phyloP scores from a whole-genome alignment of 1,139 yeast genomes.

The Pichia inconspicua region DNA sequence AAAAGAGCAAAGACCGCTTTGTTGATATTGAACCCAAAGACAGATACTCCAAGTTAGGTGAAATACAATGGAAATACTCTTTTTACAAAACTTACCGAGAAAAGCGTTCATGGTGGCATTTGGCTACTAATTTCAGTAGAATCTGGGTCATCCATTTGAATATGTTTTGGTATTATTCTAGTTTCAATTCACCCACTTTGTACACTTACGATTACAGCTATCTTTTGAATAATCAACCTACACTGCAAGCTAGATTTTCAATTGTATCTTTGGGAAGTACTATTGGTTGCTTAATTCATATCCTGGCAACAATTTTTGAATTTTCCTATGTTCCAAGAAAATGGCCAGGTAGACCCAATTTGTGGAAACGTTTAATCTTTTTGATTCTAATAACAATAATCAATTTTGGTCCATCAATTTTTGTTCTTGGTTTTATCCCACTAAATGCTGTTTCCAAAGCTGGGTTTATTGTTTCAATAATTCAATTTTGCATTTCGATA shows the following conservation, averaged over 20 bases:
- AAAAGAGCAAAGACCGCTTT: constrained; percentile 32
- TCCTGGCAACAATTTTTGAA: constrained; percentile 58
- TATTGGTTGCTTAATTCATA: constrained; percentile 55
- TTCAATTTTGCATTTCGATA: constrained; percentile 55
- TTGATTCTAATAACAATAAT: constrained; percentile 37
- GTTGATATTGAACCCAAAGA: constrained; percentile 37
- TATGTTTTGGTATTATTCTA: constrained; percentile 75
- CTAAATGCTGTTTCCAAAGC: constrained; percentile 40
- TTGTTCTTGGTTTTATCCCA: constrained; percentile 48
- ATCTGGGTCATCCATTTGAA: constrained; percentile 78
- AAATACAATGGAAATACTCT: constrained; percentile 53
- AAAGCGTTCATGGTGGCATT: constrained; percentile 70
- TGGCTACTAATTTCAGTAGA: constrained; percentile 67
- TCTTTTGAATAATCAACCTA: constrained; percentile 54
- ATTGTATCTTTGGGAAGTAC: constrained; percentile 68
- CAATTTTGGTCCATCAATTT: constrained; percentile 57
- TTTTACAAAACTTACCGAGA: constrained; percentile 72
- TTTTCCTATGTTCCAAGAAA: constrained; percentile 56
- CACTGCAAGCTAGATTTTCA: constrained; percentile 52
- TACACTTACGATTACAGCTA: constrained; percentile 60
- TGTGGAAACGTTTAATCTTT: constrained; percentile 36
- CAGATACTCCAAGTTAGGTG: constrained; percentile 41
- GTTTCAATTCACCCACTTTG: constrained; percentile 68
- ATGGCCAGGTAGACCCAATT: constrained; percentile 58
- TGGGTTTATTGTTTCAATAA: constrained; percentile 46